Percentiles rank a stretch among this genome's conserved stretches.
Conservation (phyloP, 306 rosid species). For the Clitoria ternatea region DNA sequence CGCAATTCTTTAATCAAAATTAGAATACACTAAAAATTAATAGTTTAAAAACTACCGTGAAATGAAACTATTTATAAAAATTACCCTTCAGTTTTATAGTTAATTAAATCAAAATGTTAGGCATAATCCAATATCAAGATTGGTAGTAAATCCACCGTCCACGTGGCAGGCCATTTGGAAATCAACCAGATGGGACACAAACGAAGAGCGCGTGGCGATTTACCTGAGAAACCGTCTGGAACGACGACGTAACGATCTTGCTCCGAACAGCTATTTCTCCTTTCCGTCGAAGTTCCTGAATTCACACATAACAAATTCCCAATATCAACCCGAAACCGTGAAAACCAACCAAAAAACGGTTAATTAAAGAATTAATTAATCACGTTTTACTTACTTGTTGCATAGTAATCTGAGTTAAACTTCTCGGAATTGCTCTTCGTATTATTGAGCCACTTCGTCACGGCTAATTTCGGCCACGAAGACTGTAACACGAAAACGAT, state of each 20-base stretch:
- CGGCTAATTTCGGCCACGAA: constrained; percentile 61
- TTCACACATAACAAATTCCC: not conserved
- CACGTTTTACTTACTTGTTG: constrained; percentile 46
- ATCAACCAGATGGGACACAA: not conserved
- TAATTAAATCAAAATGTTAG: too few relatives aligned
- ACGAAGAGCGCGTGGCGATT: not conserved
- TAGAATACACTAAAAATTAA: too few relatives aligned
- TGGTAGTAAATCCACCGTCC: constrained; percentile 18
- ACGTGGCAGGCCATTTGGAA: constrained; percentile 32
- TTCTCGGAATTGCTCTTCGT: constrained; percentile 40
- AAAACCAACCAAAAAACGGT: not conserved
- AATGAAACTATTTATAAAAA: too few relatives aligned
- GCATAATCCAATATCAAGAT: not conserved
- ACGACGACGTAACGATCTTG: constrained; percentile 53
- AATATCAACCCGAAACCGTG: not conserved
- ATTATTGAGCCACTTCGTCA: constrained; percentile 67
- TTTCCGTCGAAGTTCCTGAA: constrained; percentile 32
- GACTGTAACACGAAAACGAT: constrained; percentile 21
- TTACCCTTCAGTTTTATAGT: too few relatives aligned
- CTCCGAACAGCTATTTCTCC: constrained; percentile 72
- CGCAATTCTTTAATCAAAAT: too few relatives aligned
- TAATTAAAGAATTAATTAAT: not conserved
- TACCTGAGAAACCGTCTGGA: constrained; percentile 52
- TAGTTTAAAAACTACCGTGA: too few relatives aligned
- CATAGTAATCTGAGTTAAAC: constrained; percentile 40